These are phyloP conservation scores for Arthrobotrys sinensis DNA, from an alignment of 2,329 filamentous ascomycete species.

Conservation along the genomic window DNA sequence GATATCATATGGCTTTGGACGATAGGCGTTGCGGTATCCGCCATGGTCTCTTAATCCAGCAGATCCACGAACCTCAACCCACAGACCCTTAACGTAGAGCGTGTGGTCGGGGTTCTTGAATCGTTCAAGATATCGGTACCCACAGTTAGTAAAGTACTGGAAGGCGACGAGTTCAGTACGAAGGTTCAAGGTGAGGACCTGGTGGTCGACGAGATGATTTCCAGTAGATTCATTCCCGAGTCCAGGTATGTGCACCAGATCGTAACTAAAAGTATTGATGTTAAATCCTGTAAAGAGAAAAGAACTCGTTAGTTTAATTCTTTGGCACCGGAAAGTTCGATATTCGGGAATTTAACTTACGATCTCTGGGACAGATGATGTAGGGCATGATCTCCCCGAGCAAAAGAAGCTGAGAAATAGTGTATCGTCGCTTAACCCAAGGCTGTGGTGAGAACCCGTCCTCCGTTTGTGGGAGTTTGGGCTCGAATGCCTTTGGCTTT, in stretches of 20 bases:
- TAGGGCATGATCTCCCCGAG: conserved; percentile 58
- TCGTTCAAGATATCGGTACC: conserved; percentile 58
- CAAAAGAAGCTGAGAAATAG: conserved; percentile 53
- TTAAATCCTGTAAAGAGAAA: conserved; percentile 41
- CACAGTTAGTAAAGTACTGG: conserved; percentile 53
- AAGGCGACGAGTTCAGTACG: conserved; percentile 55
- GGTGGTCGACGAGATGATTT: conserved; percentile 53
- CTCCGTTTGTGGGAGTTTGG: conserved; percentile 48
- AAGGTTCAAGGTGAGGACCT: conserved; percentile 55
- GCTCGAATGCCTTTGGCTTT: conserved; percentile 36
- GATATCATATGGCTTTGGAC: conserved; percentile 49
- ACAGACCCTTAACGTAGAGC: conserved; percentile 51
- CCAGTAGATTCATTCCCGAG: conserved; percentile 57
- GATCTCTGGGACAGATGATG: conserved; percentile 50
- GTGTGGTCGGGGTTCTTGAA: conserved; percentile 54
- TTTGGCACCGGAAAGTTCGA: neutral
- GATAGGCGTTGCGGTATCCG: conserved; percentile 59
- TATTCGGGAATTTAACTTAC: conserved; percentile 25
- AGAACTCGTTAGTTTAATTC: neutral
- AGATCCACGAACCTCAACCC: conserved; percentile 59
- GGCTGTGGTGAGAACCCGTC: conserved; percentile 54
- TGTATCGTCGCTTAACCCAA: conserved; percentile 57
- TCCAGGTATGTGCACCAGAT: conserved; percentile 54
- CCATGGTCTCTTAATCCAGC: conserved; percentile 58
- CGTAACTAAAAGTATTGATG: conserved; percentile 50